phyloP scores from a whole-genome alignment of 305 asterid genomes.

The Fraxinus albicans region DNA sequence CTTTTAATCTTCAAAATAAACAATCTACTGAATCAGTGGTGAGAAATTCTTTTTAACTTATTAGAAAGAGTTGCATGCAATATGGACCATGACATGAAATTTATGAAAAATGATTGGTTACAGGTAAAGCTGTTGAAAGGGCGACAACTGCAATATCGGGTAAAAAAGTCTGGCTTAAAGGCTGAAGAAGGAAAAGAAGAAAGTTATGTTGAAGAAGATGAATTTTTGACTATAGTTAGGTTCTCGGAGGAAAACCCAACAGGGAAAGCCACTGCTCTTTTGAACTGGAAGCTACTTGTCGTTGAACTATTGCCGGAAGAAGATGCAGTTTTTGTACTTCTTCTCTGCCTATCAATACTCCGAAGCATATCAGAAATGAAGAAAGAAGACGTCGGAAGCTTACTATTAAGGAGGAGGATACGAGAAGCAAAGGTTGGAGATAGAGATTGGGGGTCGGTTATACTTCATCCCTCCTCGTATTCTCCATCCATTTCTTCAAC shows the following conservation, averaged over 20 bases:
- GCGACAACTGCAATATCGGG: slow-evolving; percentile 66
- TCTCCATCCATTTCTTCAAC: slow-evolving; percentile 39
- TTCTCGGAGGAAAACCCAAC: slow-evolving; percentile 60
- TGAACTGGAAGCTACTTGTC: slow-evolving; percentile 75
- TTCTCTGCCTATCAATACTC: slow-evolving; percentile 53
- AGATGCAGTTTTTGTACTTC: slow-evolving; percentile 72
- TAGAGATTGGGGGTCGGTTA: slow-evolving; percentile 80
- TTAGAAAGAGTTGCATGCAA: not conserved
- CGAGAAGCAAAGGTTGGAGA: slow-evolving; percentile 68
- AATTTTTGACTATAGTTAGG: slow-evolving; percentile 63
- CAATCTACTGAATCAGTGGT: slow-evolving; percentile 48
- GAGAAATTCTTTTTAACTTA: slow-evolving; percentile 6
- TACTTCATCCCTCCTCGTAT: slow-evolving; percentile 56
- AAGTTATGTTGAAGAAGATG: slow-evolving; percentile 43
- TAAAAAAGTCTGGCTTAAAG: slow-evolving; percentile 28
- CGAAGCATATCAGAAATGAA: slow-evolving; percentile 67
- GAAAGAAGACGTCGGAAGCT: slow-evolving; percentile 57
- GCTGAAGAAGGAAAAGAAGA: slow-evolving; percentile 16
- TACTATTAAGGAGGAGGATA: slow-evolving; percentile 68
- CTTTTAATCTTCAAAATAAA: slow-evolving; percentile 41
- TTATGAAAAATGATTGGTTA: not conserved
- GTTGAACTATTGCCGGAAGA: slow-evolving; percentile 78
- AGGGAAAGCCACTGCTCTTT: slow-evolving; percentile 83
- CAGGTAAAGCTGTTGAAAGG: slow-evolving; percentile 74
- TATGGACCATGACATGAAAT: not conserved